Evolutionary conservation across 2,329 filamentous ascomycete genomes (phyloP), one percentile per base, ranked within the genome.

Genomic region (Periglandula ipomoeae): DNA sequence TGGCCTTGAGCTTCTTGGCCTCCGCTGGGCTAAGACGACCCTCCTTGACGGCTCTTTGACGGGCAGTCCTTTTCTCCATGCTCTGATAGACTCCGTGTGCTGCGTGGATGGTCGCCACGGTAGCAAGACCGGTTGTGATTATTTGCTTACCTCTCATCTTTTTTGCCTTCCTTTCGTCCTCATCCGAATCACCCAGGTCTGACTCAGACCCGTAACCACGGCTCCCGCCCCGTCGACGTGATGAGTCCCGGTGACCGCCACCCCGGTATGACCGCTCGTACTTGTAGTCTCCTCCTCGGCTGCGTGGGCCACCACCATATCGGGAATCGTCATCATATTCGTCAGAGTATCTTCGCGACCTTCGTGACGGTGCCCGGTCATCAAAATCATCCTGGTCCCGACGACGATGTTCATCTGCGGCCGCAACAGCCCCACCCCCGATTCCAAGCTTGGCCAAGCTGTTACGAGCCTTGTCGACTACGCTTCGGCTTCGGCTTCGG

Each of bases 121-220:
- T 70, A 47, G 78, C 78, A 49, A 81, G 65, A 42, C 75, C 76
- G 7, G 75, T 73, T 47, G 74, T 79, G 50, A 81, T 55, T 52
- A 79, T 57, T 69, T 79, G 76, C 73, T 81, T 80, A 78, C 76
- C 76, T 77, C 69, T 75, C 70, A 80, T 76, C 62, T 76, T 79
- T 62, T 69, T 74, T 34, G 69, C 70, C 52, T 67, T 68, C 61
- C 70, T 78, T 60, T 73, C 70, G 54, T 81, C 78, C 20, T 76
- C 74, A 17, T 76, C 73, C 53, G 78, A 80, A 63, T 80, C 75
- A 44, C 76, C 77, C 44, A 80, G 60, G 56, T 80, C 75, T 19
- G 74, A 75, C 30, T 72, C 76, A 15, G 75, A 79, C 41, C 66
- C 68, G 44, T 76, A 76, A 44, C 66, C 67, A 55, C 68, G 66